Base-by-base conservation (phyloP, 2,329 filamentous ascomycete species). In the Pezicula carpinea region DNA sequence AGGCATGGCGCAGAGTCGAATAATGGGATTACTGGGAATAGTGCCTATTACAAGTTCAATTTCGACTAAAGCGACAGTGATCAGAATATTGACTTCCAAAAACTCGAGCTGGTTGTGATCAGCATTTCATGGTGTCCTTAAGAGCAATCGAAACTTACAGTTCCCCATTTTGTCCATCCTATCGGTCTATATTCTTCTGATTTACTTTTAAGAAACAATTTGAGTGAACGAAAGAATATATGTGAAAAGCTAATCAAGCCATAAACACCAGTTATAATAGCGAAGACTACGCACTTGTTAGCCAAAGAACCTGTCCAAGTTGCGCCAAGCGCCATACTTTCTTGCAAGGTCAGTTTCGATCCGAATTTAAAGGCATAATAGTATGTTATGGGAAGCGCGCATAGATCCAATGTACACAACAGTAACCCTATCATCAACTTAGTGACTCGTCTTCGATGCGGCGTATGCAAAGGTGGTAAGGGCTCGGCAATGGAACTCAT, bases 111-210 rank as follows among this genome's bases (percentile, higher is more conserved):
- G 19, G 5, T 23, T 11, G 35, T 8, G 5, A 14, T 21, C n/a
- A 31, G 33, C 34, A 36, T 23, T 43, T 40, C 26, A 31, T 34
- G 19, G 4, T 31, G 14, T 2, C n/a, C 39, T 26, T 29, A 11
- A n/a, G 15, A 41, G 18, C 2, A 17, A 13, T 29, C 32, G 18
- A 3, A 29, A 49, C 53, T 49, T 47, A 59, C 57, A 42, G 58
- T 50, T 50, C 57, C 57, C 58, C 56, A 61, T 51, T 35, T 54
- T 35, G 55, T 57, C 57, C 57, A 61, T 21, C 55, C 58, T 29
- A 60, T 42, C 15, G 59, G 59, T 46, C 54, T 55, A 49, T 48
- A 59, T 50, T 51, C 51, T 5, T 46, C 36, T 32, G 53, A 43
- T 4, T 29, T 50, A 34, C 53, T 54, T 22, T 49, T 33, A 4